Conservation (phyloP, 2,329 filamentous ascomycete species). For the Ceratocystiopsis brevicomis region DNA sequence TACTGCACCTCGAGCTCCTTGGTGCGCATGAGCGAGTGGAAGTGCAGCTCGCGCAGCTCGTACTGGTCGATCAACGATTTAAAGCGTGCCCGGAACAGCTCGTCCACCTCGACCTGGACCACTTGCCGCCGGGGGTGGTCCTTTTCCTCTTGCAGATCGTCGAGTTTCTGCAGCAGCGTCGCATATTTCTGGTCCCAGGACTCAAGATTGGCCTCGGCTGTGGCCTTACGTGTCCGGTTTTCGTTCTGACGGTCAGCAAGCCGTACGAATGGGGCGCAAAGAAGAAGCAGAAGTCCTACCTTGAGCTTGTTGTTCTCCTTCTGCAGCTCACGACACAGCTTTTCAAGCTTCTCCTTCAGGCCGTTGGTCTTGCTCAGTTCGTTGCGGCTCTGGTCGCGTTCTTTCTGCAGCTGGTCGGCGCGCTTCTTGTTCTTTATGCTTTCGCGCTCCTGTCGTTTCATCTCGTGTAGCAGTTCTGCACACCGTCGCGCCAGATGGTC, state of each 20-base stretch:
- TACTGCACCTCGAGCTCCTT: slow-evolving; percentile 94
- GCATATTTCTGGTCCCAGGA: slow-evolving; percentile 76
- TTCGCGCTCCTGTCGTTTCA: slow-evolving; percentile 89
- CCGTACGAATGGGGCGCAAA: no score
- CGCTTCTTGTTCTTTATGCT: slow-evolving; percentile 93
- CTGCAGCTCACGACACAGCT: slow-evolving; percentile 81
- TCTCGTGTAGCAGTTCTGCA: slow-evolving; percentile 75
- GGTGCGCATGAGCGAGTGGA: slow-evolving; percentile 74
- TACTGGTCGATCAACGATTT: slow-evolving; percentile 95
- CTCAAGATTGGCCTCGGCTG: slow-evolving; percentile 62
- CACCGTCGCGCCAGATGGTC: slow-evolving; percentile 82
- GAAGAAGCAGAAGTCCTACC: slow-evolving; percentile 27
- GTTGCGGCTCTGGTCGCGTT: slow-evolving; percentile 74
- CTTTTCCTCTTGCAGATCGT: slow-evolving; percentile 74
- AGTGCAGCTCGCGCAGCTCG: slow-evolving; percentile 85
- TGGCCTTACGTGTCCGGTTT: slow-evolving; percentile 78
- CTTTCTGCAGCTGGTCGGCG: slow-evolving; percentile 84
- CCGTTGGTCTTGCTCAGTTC: slow-evolving; percentile 80
- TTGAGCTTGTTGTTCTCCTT: slow-evolving; percentile 98
- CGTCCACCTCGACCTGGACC: slow-evolving; percentile 73
- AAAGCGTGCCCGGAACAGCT: slow-evolving; percentile 74
- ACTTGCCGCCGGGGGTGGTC: slow-evolving; percentile 64
- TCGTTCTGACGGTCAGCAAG: slow-evolving; percentile 44
- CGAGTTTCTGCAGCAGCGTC: slow-evolving; percentile 61
- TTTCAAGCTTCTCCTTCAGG: slow-evolving; percentile 92